phyloP scores from a whole-genome alignment of 2,329 filamentous ascomycete species.

The Malbranchea zuffiana region DNA sequence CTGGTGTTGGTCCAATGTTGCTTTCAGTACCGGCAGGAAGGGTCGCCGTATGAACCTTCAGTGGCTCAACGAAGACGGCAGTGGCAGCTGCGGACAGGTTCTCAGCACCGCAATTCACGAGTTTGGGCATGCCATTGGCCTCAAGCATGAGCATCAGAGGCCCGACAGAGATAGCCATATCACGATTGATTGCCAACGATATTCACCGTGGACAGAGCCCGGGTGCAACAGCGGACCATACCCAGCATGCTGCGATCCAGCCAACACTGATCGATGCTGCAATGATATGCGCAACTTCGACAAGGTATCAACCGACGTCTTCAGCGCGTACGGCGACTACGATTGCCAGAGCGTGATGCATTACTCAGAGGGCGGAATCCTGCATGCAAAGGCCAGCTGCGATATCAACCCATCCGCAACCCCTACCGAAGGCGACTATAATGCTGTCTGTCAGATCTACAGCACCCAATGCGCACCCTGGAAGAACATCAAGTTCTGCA shows the following conservation, averaged over 20 bases:
- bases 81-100: conserved; percentile 6
- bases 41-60: conserved; percentile 7
- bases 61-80: conserved; percentile 3
- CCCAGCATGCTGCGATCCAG: conserved; percentile 5
- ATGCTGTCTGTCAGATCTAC: conserved; percentile 6
- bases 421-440: conserved; percentile 6
- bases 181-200: conserved; percentile 4
- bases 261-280: conserved; percentile 6
- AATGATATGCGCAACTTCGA: conserved; percentile 8
- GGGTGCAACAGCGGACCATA: conserved; percentile 1
- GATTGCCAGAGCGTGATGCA: conserved; percentile 8
- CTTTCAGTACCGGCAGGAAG: conserved; percentile 5
- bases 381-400: conserved; percentile 6
- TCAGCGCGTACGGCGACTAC: conserved; percentile 7
- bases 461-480: conserved; percentile 3
- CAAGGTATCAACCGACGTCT: background rate
- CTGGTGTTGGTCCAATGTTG: conserved; percentile 7
- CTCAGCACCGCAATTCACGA: conserved; percentile 8
- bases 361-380: conserved; percentile 3
- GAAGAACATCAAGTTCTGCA: conserved; percentile 5
- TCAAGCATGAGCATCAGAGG: conserved; percentile 8
- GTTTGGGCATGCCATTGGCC: conserved; percentile 5
- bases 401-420: conserved; percentile 2
- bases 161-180: conserved; percentile 7
- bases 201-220: conserved; percentile 5